A percentile compares a stretch with the other conserved stretches of the same genome.
Conservation (phyloP, 768 basidiomycete genomes). For the Panaeolus cyanescens region DNA sequence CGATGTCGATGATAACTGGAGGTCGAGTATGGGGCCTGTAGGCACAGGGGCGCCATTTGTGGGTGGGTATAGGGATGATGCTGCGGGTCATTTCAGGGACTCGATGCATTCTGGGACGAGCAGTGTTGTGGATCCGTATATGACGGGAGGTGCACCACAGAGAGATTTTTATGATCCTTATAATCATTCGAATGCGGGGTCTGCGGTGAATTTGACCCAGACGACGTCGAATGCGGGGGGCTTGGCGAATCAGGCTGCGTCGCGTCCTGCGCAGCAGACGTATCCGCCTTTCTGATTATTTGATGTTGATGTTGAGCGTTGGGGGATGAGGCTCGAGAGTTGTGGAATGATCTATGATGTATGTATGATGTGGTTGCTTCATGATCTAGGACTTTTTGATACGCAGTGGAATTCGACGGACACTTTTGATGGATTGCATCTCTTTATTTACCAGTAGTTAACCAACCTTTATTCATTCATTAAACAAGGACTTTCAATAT, state of each 20-base stretch:
- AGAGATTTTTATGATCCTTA: neutral
- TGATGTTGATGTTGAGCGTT: too few relatives aligned
- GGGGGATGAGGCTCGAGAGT: too few relatives aligned
- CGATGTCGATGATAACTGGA: neutral
- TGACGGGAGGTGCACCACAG: neutral
- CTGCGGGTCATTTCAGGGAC: neutral
- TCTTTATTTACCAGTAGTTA: neutral
- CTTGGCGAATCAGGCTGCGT: too few relatives aligned
- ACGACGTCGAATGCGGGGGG: too few relatives aligned
- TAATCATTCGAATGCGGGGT: neutral
- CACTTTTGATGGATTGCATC: neutral
- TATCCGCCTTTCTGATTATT: neutral
- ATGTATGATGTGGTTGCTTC: too few relatives aligned
- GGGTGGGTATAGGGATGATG: neutral
- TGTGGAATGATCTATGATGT: too few relatives aligned
- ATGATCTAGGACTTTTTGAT: too few relatives aligned
- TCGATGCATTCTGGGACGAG: neutral
- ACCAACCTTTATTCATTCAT: neutral
- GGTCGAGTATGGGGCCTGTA: neutral
- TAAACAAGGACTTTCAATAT: neutral
- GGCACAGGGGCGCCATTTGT: neutral
- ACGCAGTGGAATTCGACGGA: too few relatives aligned
- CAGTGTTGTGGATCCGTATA: neutral
- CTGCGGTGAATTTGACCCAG: neutral
- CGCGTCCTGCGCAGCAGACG: neutral